phyloP scores from a whole-genome alignment of 2,329 filamentous ascomycete genomes.

The Calonectria honghensis region DNA sequence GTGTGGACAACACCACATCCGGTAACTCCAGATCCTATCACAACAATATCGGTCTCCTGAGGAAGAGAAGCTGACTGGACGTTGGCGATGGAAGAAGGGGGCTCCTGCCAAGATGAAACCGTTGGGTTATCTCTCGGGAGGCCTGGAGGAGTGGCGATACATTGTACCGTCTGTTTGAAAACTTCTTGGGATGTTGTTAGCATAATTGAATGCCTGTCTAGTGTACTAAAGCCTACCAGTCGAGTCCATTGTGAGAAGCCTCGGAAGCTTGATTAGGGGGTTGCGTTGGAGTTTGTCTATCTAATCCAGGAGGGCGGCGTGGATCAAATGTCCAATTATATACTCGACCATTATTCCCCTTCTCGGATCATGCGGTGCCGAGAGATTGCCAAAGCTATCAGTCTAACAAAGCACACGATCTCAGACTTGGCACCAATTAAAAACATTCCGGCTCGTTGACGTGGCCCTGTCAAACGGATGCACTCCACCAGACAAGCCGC shows the following conservation, averaged over 20 bases:
- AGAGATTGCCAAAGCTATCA: neutral
- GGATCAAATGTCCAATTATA: neutral
- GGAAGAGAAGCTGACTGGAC: constrained; percentile 49
- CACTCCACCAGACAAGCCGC: neutral
- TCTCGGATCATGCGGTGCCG: neutral
- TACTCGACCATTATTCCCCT: neutral
- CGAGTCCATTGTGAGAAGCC: neutral
- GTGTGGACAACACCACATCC: constrained; percentile 52
- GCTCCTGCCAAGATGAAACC: constrained; percentile 31
- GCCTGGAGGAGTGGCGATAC: neutral
- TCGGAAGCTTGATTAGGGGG: neutral
- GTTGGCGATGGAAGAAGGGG: constrained; percentile 32
- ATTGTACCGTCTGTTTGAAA: neutral
- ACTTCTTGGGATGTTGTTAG: neutral
- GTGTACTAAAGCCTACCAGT: neutral
- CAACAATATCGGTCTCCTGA: constrained; percentile 47
- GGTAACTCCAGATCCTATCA: constrained; percentile 56
- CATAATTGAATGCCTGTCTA: too few species aligned
- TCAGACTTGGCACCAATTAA: neutral
- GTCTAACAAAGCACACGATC: neutral
- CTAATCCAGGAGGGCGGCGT: neutral
- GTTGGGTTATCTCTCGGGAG: constrained; percentile 43
- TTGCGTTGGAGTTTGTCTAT: neutral
- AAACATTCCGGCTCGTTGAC: neutral
- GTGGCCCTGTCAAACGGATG: neutral